phyloP scores from a whole-genome alignment of 2,329 filamentous ascomycete genomes.

The Phialophora expanda region DNA sequence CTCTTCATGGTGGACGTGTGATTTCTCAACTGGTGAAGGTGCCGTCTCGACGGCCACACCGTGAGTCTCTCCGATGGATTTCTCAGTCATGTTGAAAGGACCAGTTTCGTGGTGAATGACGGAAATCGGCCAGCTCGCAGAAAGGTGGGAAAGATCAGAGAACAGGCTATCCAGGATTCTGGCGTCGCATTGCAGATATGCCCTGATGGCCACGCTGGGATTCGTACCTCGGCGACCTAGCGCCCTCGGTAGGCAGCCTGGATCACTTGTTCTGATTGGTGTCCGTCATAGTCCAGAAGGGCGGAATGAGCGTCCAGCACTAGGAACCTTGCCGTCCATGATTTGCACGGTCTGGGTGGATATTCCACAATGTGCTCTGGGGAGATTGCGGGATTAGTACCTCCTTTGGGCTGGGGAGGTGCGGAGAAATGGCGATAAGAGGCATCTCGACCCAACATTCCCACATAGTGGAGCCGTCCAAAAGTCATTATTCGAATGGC shows the following conservation, averaged over 20 bases:
- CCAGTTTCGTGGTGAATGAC: not conserved
- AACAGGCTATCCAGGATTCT: not conserved
- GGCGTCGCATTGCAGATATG: constrained; percentile 5
- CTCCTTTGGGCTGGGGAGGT: constrained; percentile 4
- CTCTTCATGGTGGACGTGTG: constrained; percentile 19
- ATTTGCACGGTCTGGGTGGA: constrained; percentile 5
- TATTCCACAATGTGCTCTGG: constrained; percentile 2
- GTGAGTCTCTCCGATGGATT: not conserved
- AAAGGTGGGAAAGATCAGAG: not conserved
- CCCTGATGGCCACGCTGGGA: not conserved
- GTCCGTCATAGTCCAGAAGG: not conserved
- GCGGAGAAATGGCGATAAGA: constrained; percentile 10
- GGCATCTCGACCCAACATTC: not conserved
- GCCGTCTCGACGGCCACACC: constrained; percentile 2
- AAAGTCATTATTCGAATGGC: not conserved
- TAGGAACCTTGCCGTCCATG: not conserved
- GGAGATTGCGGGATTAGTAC: constrained; percentile 2
- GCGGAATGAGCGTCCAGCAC: not conserved
- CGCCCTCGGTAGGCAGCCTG: not conserved
- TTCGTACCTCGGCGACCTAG: constrained; percentile 2
- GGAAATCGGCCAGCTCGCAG: not conserved
- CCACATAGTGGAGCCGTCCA: not conserved
- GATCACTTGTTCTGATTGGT: not conserved
- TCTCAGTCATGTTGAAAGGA: constrained; percentile 11
- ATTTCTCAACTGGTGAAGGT: constrained; percentile 12